phyloP scores from a whole-genome alignment of 2,329 filamentous ascomycete genomes.

The Clarireedia paspali region DNA sequence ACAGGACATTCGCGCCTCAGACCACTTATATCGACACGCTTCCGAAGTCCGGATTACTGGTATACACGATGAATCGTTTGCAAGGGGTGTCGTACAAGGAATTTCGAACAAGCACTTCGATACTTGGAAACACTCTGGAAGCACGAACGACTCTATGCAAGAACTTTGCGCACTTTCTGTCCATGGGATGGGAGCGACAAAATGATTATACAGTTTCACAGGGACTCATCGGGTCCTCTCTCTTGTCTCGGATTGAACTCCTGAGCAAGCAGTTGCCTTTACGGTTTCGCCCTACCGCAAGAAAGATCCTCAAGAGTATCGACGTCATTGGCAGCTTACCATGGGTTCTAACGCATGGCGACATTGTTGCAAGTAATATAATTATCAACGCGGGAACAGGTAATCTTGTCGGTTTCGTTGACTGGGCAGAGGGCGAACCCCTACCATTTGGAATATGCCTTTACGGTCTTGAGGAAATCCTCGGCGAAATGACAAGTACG shows the following conservation, averaged over 20 bases:
- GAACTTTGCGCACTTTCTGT: conserved; percentile 37
- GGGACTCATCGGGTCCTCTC: conserved; percentile 35
- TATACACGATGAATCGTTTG: conserved; percentile 37
- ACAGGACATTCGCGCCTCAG: conserved; percentile 36
- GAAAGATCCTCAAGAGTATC: conserved; percentile 24
- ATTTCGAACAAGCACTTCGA: conserved; percentile 21
- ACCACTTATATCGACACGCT: conserved; percentile 34
- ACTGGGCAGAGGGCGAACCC: conserved; percentile 58
- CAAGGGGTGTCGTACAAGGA: conserved; percentile 32
- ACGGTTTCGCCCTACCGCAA: conserved; percentile 24
- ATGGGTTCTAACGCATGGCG: conserved; percentile 53
- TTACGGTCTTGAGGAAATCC: conserved; percentile 53
- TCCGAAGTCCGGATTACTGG: conserved; percentile 20
- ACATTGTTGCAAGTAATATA: conserved; percentile 50
- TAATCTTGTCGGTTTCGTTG: conserved; percentile 45
- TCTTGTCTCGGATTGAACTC: conserved; percentile 33
- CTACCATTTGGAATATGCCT: conserved; percentile 52
- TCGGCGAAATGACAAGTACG: conserved; percentile 37
- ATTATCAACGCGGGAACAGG: conserved; percentile 40
- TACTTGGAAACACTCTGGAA: neutral
- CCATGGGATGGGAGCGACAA: conserved; percentile 30
- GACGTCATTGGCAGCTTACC: conserved; percentile 37
- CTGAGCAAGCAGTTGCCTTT: conserved; percentile 32
- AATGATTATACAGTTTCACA: conserved; percentile 11
- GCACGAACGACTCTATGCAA: conserved; percentile 31